phyloP scores from a whole-genome alignment of 768 basidiomycete genomes.

The Suillus paluster region DNA sequence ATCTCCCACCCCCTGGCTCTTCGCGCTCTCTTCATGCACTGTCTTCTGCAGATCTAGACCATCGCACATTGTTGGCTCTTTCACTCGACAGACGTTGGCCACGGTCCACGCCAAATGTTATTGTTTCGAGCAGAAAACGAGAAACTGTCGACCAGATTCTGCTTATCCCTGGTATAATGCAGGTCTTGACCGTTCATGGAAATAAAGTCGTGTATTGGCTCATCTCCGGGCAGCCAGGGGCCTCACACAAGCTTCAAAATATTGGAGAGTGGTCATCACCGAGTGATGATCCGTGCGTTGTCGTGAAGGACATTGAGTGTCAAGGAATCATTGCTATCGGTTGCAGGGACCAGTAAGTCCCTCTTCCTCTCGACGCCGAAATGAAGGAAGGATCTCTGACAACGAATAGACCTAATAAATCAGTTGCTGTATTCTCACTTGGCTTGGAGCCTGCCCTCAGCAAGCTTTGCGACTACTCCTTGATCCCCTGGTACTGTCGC shows the following conservation, averaged over 20 bases:
- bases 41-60: conserved; percentile 27
- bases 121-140: conserved; percentile 13
- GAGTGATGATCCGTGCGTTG: conserved; percentile 20
- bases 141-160: conserved; percentile 30
- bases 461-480: conserved; percentile 25
- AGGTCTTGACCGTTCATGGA: conserved; percentile 31
- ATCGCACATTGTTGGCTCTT: conserved; percentile 33
- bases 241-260: conserved; percentile 18
- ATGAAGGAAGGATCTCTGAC: neutral
- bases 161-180: conserved; percentile 28
- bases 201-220: conserved; percentile 30
- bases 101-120: conserved; percentile 16
- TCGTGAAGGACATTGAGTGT: conserved; percentile 18
- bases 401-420: conserved; percentile 17
- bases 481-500: conserved; percentile 26
- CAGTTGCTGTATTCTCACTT: conserved; percentile 24
- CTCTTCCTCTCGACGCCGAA: neutral
- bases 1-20: conserved; percentile 26
- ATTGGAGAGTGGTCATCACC: conserved; percentile 24
- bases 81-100: conserved; percentile 28
- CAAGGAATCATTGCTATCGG: conserved; percentile 25
- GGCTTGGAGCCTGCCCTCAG: conserved; percentile 24
- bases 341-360: conserved; percentile 18
- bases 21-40: conserved; percentile 15
- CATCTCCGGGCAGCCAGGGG: conserved; percentile 21